Conservation (phyloP, 2,329 filamentous ascomycete species). For the Alternaria viburni region DNA sequence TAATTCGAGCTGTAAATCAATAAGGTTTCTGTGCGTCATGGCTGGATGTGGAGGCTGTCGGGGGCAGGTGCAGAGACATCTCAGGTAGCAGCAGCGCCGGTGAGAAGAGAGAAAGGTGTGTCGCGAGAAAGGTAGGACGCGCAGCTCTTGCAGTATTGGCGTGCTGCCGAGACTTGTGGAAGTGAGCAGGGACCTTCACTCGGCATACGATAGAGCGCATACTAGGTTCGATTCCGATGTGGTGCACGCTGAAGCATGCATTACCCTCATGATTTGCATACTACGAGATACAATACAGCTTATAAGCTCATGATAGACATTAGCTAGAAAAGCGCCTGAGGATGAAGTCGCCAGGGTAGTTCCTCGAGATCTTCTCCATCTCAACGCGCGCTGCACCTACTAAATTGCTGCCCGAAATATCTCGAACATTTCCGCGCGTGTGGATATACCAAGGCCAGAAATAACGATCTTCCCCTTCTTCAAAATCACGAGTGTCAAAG, state of each 20-base stretch:
- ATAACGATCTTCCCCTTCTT: background rate
- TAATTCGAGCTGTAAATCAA: background rate
- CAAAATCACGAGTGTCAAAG: background rate
- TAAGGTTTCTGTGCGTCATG: background rate
- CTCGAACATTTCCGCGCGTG: background rate
- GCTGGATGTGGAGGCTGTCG: background rate
- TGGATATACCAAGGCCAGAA: background rate
- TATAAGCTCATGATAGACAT: background rate
- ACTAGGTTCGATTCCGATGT: background rate
- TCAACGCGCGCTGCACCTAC: background rate
- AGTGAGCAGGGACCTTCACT: background rate
- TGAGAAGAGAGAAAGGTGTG: background rate
- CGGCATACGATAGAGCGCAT: background rate
- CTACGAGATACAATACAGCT: background rate
- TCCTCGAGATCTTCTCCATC: background rate
- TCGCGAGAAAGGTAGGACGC: background rate
- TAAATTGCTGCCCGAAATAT: background rate
- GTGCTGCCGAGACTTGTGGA: background rate
- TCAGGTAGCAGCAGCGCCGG: background rate
- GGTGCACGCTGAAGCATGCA: background rate
- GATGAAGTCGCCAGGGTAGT: background rate
- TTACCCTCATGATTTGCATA: background rate
- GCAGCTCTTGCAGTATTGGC: background rate
- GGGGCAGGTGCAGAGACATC: background rate
- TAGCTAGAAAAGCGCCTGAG: background rate